Percentiles rank a stretch among this genome's conserved stretches.
Evolutionary conservation across 1,284 basidiomycete species (phyloP).

Genomic region (Marasmius oreades): DNA sequence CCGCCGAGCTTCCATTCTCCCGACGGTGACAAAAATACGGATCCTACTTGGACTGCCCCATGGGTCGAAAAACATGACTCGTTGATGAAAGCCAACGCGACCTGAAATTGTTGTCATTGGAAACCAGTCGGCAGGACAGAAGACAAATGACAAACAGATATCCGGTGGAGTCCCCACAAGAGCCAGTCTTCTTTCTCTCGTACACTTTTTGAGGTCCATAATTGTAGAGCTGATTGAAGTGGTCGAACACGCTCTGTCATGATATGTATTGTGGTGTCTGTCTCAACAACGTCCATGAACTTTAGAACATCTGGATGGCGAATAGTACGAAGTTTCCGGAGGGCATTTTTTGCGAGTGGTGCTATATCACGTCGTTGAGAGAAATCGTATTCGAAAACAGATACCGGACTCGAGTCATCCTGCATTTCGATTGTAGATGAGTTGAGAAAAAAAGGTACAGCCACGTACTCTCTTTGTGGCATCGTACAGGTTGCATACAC

Average conservation of each 20-base stretch:
- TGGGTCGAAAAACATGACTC: conserved; percentile 84
- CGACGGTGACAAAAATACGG: conserved; percentile 86
- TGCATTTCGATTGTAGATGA: conserved; percentile 29
- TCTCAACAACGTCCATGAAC: conserved; percentile 91
- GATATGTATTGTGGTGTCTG: conserved; percentile 85
- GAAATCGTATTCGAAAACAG: conserved; percentile 88
- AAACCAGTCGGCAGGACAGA: background rate
- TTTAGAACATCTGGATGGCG: conserved; percentile 96
- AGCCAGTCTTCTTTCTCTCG: conserved; percentile 85
- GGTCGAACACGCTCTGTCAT: conserved; percentile 92
- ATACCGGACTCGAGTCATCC: conserved; percentile 86
- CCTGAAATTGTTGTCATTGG: conserved; percentile 39
- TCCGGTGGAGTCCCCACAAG: conserved; percentile 89
- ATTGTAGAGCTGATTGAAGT: conserved; percentile 60
- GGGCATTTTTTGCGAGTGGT: conserved; percentile 85
- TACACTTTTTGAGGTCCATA: conserved; percentile 60
- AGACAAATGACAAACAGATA: conserved; percentile 63
- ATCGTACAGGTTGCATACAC: conserved; percentile 86
- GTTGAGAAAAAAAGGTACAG: conserved; percentile 10
- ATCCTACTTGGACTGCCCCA: conserved; percentile 76
- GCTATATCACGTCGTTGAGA: conserved; percentile 60
- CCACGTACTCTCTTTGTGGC: conserved; percentile 76
- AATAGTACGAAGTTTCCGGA: conserved; percentile 87
- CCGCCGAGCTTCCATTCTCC: conserved; percentile 97
- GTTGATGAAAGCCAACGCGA: conserved; percentile 90